Evolutionary conservation across 176 grass and related monocot genomes (phyloP), one percentile per base, ranked within the genome.

Genomic region (Oryza officinalis): DNA sequence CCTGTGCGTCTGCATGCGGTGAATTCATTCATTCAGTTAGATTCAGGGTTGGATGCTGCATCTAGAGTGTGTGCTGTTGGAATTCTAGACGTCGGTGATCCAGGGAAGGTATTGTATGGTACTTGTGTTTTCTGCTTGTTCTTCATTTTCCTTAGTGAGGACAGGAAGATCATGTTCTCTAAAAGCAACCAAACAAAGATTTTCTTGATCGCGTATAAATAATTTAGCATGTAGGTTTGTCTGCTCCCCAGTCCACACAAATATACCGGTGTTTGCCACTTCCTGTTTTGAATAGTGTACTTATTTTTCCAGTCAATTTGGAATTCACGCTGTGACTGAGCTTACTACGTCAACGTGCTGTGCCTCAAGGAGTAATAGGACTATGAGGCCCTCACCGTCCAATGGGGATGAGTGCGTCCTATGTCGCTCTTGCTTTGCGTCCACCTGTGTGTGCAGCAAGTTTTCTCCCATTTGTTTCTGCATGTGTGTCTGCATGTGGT

Each of bases 281-380:
- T 41, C 18, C 14, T 63, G 10, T 10, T 68, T 75, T 44, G 45
- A 59, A 74, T 45, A n/a, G 10, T 79, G 12, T 59, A 59, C 8
- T 75, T 35, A 60, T 61, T 27, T 27, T 6, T 69, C 4, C 47
- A 75, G 26, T 46, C 27, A 15, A 60, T 80, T 79, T 35, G 18
- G 69, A 33, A 76, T 11, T 47, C 41, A 77, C 23, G 4, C 1
- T 74, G 65, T 87, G 65, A 61, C 23, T 88, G 11, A 46, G 26
- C 47, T 60, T 74, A 28, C 0, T 45, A 13, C 8, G 43, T 45
- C 43, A 45, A 13, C 1, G 11, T 45, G 43, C 43, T 45, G 43
- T 6, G 43, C 11, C 43, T 8, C 78, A 95, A 92, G 93, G 90
- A 95, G 72, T 95, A 92, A 88, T 95, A 90, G 90, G 93, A 95